These are phyloP conservation scores for Pseudomonodictys pantanalensis DNA, from an alignment of 495 filamentous ascomycete genomes.

Conservation along the genomic window DNA sequence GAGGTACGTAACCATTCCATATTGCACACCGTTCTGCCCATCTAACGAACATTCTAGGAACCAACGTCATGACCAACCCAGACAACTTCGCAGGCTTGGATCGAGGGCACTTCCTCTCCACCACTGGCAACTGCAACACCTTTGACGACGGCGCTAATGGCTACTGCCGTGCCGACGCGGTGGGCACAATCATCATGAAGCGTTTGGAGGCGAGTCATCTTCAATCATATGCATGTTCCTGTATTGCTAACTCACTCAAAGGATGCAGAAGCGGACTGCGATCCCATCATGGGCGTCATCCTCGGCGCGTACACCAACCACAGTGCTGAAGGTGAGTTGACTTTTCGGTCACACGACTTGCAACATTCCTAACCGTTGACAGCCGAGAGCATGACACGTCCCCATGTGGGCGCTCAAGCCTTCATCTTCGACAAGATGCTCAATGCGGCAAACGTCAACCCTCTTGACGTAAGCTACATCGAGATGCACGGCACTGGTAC, in stretches of 20 bases:
- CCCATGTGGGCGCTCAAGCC: background rate
- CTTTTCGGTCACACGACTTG: slow-evolving; percentile 20
- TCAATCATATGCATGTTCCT: slow-evolving; percentile 40
- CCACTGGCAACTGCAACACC: slow-evolving; percentile 46
- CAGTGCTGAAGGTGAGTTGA: slow-evolving; percentile 12
- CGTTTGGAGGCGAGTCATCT: too few species aligned
- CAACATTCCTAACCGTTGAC: background rate
- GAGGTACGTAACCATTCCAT: too few species aligned
- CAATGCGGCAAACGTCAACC: background rate
- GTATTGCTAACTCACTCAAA: too few species aligned
- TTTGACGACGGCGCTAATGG: slow-evolving; percentile 45
- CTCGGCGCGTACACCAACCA: slow-evolving; percentile 32
- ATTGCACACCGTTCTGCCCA: too few species aligned
- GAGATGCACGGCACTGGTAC: slow-evolving; percentile 1
- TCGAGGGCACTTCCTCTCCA: slow-evolving; percentile 41
- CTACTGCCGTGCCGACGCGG: slow-evolving; percentile 44
- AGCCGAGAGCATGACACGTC: background rate
- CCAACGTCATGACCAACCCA: slow-evolving; percentile 42
- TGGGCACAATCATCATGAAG: slow-evolving; percentile 35
- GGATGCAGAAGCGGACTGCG: slow-evolving; percentile 38
- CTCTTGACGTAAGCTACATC: background rate
- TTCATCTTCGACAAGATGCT: background rate
- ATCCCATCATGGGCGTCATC: slow-evolving; percentile 40
- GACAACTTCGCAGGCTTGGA: slow-evolving; percentile 40
- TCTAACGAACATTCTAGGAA: too few species aligned